Base-by-base conservation (phyloP, 83 land plant genomes). In the Isoetes engelmannii region DNA sequence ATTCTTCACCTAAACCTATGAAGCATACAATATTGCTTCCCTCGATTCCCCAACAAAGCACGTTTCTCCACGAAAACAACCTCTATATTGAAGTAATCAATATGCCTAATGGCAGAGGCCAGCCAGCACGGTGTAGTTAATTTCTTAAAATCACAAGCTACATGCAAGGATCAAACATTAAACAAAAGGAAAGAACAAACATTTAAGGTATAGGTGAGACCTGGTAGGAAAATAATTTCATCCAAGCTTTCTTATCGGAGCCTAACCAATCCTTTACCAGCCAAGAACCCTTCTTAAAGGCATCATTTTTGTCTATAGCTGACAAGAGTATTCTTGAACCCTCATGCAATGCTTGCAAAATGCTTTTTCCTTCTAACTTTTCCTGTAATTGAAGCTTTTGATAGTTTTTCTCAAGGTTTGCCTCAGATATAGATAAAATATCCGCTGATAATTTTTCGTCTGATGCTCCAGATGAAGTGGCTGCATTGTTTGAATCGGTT, bases 181-280 rank as follows among this genome's bases (percentile, higher is more conserved):
- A 9, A 3, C 1, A 60, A 20, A 13, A 15, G 10, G 10, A 8
- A 15, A 13, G 20, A 9, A 15, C 3, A 3, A 9, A 20, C 9
- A 15, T 19, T 60, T 9, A 13, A n/a, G 12, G 20, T 12, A 67
- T 45, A 64, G 15, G 48, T 3, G 8, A 42, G 20, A 49, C 97
- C 97, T 92, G 94, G 79, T 92, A 92, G 28, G 97, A 80, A 4
- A 92, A 72, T 48, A 79, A 51, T 79, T 84, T 92, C 45, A 85
- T 65, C 97, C 97, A 92, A 5, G 85, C 94, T 84, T 84, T 83
- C 65, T 68, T 75, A 51, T 92, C 97, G 4, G 80, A 72, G 63
- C 94, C 97, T 51, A 85, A 79, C 94, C 90, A 92, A 54, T 90
- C 81, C 70, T 77, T 83, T 17, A 92, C 83, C 69, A 89, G 83